These are phyloP conservation scores for Haematococcus lacustris DNA, from an alignment of 139 green algal genomes.

Conservation along the genomic window DNA sequence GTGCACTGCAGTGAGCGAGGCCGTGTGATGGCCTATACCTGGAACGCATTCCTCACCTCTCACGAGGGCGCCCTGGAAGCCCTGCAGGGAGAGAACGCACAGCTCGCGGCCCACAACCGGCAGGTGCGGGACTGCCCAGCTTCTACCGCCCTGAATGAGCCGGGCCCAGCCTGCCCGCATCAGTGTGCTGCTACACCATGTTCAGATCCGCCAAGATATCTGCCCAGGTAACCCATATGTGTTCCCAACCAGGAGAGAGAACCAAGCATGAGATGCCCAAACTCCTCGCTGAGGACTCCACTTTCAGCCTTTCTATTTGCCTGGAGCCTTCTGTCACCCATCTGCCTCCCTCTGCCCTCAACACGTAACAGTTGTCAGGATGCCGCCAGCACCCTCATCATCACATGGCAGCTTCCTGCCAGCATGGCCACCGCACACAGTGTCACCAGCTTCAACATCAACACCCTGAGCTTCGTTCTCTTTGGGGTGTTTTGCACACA, in stretches of 20 bases:
- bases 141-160: neutral
- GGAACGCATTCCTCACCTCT: slow-evolving; percentile 45
- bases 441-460: neutral
- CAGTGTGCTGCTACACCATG: neutral
- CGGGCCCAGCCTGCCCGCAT: too few relatives aligned
- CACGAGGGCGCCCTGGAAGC: slow-evolving; percentile 18
- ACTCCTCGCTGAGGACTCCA: neutral
- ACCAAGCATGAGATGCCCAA: too few relatives aligned
- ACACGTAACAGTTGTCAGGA: neutral
- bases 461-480: neutral
- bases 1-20: slow-evolving; percentile 56
- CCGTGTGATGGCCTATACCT: slow-evolving; percentile 38
- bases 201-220: too few relatives aligned
- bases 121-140: too few relatives aligned
- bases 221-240: too few relatives aligned
- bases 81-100: slow-evolving; percentile 20
- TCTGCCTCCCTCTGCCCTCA: neutral
- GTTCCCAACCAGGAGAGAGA: too few relatives aligned
- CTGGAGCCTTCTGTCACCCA: neutral
- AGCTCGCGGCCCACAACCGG: neutral
- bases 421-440: too few relatives aligned
- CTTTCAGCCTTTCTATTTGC: neutral
- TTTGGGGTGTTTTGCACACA: neutral
- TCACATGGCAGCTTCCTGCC: neutral
- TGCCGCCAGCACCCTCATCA: neutral